Percentiles rank a stretch among this genome's conserved stretches.
These are phyloP conservation scores for Dactylellina sp. DNA, from an alignment of 2,329 filamentous ascomycete species.

Conservation along the genomic window DNA sequence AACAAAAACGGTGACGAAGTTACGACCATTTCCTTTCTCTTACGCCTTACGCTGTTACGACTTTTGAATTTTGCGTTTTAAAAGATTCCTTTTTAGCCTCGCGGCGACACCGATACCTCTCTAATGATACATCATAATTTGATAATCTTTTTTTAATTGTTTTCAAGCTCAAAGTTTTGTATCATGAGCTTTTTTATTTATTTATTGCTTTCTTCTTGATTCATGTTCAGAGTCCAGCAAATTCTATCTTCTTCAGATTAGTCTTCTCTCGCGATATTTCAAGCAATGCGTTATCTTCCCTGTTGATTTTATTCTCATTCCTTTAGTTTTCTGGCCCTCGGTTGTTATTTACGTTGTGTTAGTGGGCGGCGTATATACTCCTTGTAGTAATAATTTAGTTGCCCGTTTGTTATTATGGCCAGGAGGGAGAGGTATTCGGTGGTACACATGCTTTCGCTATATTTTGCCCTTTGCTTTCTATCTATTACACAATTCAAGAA, in stretches of 20 bases:
- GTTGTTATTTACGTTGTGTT: constrained; percentile 52
- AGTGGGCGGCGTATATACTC: constrained; percentile 55
- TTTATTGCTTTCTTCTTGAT: constrained; percentile 29
- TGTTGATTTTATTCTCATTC: constrained; percentile 30
- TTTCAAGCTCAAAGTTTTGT: constrained; percentile 39
- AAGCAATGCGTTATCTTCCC: constrained; percentile 16
- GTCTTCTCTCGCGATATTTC: constrained; percentile 16
- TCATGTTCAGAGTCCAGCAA: constrained; percentile 1
- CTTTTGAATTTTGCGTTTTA: constrained; percentile 56
- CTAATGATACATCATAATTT: constrained; percentile 58
- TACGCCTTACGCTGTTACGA: constrained; percentile 55
- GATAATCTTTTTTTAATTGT: constrained; percentile 49
- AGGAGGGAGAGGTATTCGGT: constrained; percentile 55
- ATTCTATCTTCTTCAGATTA: constrained; percentile 1
- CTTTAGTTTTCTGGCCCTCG: constrained; percentile 38
- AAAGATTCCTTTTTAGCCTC: constrained; percentile 58
- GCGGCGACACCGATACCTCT: constrained; percentile 57
- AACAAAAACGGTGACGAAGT: constrained; percentile 53
- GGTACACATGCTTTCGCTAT: constrained; percentile 50
- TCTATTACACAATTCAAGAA: constrained; percentile 20
- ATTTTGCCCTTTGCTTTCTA: constrained; percentile 16
- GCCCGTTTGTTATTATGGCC: constrained; percentile 33
- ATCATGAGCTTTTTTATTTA: constrained; percentile 36
- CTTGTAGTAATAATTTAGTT: constrained; percentile 55
- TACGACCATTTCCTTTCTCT: constrained; percentile 58